A percentile compares a stretch with the other conserved stretches of the same genome.
Evolutionary conservation across 768 basidiomycete genomes (phyloP).

Genomic region (Phaffia tasmanica): DNA sequence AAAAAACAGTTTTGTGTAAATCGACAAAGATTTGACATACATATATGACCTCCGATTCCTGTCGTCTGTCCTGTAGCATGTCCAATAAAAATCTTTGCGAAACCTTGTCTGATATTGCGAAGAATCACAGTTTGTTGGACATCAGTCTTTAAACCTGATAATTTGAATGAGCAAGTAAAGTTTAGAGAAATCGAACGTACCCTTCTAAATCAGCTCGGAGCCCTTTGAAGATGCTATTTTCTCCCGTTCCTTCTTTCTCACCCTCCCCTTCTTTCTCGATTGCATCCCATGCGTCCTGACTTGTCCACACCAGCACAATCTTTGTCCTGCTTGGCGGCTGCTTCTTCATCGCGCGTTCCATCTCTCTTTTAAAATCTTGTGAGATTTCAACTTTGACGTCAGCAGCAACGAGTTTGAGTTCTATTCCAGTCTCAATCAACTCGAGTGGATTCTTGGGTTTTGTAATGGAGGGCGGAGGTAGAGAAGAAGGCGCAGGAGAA

Average conservation of each 20-base stretch:
- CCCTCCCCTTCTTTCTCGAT: constrained; percentile 57
- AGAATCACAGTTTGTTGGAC: constrained; percentile 37
- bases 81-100: constrained; percentile 73
- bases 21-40: no score
- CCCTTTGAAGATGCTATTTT: constrained; percentile 72
- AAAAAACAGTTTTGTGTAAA: no score
- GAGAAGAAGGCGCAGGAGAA: constrained; percentile 37
- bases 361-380: constrained; percentile 44
- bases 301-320: constrained; percentile 66
- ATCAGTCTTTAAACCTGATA: not conserved
- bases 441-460: constrained; percentile 32
- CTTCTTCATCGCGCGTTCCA: constrained; percentile 90
- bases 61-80: constrained; percentile 57
- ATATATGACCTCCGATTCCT: constrained; percentile 57
- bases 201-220: constrained; percentile 76
- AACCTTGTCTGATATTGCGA: constrained; percentile 40
- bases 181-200: constrained; percentile 38
- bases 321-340: constrained; percentile 64
- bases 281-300: constrained; percentile 31
- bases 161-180: not conserved
- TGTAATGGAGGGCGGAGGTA: constrained; percentile 27
- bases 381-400: constrained; percentile 37
- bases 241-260: constrained; percentile 53
- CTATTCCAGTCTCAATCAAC: constrained; percentile 32
- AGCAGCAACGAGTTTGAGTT: constrained; percentile 36